Conservation (phyloP, 768 basidiomycete genomes). For the Megacollybia marginata region DNA sequence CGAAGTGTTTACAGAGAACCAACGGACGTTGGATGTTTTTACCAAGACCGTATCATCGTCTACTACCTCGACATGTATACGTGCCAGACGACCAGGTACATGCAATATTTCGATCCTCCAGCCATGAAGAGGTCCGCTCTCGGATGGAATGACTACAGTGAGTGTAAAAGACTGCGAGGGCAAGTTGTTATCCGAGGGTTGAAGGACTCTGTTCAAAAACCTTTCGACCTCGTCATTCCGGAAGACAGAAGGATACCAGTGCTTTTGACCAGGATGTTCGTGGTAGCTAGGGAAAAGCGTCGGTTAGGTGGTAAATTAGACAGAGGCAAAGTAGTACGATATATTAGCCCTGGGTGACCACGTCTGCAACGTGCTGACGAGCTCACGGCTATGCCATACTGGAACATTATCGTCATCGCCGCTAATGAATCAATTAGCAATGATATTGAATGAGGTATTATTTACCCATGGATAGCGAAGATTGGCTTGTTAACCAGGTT, state of each 20-base stretch:
- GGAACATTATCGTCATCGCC: conserved; percentile 85
- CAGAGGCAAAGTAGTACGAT: conserved; percentile 9
- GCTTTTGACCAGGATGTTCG: conserved; percentile 55
- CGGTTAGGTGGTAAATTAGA: neutral
- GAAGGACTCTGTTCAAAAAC: conserved; percentile 40
- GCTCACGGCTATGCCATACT: conserved; percentile 73
- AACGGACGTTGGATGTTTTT: conserved; percentile 14
- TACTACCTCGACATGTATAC: neutral
- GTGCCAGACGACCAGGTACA: conserved; percentile 47
- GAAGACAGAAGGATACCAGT: conserved; percentile 67
- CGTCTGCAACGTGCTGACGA: conserved; percentile 47
- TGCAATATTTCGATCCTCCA: conserved; percentile 53
- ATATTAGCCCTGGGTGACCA: conserved; percentile 49
- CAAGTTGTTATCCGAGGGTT: conserved; percentile 1
- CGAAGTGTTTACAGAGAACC: conserved; percentile 2
- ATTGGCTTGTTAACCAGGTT: conserved; percentile 68
- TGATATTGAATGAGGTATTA: conserved; percentile 1
- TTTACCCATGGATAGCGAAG: conserved; percentile 75
- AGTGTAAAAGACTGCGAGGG: conserved; percentile 47
- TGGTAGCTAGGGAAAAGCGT: conserved; percentile 35
- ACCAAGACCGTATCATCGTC: neutral
- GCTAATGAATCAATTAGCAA: conserved; percentile 25
- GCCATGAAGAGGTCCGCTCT: conserved; percentile 66
- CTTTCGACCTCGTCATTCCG: conserved; percentile 42
- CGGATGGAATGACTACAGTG: conserved; percentile 62